Evolutionary conservation across 768 basidiomycete species (phyloP).

Genomic region (Termitomyces sp.): DNA sequence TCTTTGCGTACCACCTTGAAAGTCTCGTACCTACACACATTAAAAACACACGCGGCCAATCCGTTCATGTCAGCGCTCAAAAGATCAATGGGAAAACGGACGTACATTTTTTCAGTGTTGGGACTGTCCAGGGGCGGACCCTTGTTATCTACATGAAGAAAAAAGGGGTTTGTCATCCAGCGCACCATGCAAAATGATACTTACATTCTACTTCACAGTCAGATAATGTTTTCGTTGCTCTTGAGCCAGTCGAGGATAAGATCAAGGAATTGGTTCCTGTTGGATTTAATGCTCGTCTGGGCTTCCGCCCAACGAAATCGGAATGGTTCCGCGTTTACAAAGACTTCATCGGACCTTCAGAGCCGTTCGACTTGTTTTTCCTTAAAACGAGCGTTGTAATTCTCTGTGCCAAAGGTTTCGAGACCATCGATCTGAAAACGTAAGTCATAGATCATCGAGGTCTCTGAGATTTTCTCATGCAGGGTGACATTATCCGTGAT

Average conservation of each 20-base stretch:
- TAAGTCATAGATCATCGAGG: constrained; percentile 28
- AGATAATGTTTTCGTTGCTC: constrained; percentile 90
- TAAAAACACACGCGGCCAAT: constrained; percentile 43
- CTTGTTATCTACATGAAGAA: constrained; percentile 94
- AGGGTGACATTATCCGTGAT: not conserved
- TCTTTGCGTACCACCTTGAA: constrained; percentile 94
- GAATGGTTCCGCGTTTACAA: constrained; percentile 95
- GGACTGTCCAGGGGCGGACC: constrained; percentile 78
- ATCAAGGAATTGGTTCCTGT: constrained; percentile 70
- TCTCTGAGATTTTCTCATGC: not conserved
- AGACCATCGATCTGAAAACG: constrained; percentile 94
- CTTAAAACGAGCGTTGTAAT: constrained; percentile 89
- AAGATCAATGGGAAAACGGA: constrained; percentile 86
- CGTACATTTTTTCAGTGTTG: constrained; percentile 93
- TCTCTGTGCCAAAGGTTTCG: constrained; percentile 88
- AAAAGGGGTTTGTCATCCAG: constrained; percentile 51
- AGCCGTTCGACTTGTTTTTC: constrained; percentile 86
- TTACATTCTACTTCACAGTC: constrained; percentile 28
- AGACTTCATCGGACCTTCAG: constrained; percentile 88
- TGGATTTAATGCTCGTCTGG: constrained; percentile 63
- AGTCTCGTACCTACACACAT: constrained; percentile 59
- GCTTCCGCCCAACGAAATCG: constrained; percentile 75
- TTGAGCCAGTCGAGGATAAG: constrained; percentile 88
- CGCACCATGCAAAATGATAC: not conserved
- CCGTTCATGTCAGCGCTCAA: constrained; percentile 71